These are phyloP conservation scores for Boletus rufocinnamomeus DNA, from an alignment of 768 basidiomycete species.

Conservation along the genomic window DNA sequence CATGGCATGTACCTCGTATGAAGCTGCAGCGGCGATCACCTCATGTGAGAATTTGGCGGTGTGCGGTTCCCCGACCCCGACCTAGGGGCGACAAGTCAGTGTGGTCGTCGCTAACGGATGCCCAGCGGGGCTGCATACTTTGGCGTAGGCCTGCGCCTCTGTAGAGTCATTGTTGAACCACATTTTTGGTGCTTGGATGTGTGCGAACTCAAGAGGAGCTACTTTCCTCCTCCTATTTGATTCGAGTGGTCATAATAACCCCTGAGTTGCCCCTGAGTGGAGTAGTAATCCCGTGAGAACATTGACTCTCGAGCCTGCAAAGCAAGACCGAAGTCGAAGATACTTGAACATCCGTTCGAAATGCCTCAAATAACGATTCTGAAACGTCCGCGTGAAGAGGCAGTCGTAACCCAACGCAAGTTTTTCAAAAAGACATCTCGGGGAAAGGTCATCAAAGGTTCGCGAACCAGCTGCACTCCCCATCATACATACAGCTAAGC, in stretches of 20 bases:
- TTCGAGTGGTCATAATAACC: neutral
- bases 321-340: no score
- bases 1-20: slow-evolving; percentile 29
- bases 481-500: neutral
- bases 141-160: slow-evolving; percentile 26
- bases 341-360: neutral
- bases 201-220: neutral
- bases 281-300: slow-evolving; percentile 12
- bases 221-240: slow-evolving; percentile 1
- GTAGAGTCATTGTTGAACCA: slow-evolving; percentile 25
- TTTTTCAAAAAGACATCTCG: slow-evolving; percentile 95
- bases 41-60: slow-evolving; percentile 29
- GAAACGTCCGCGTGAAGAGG: slow-evolving; percentile 71
- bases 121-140: slow-evolving; percentile 3
- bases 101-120: neutral
- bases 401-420: slow-evolving; percentile 78
- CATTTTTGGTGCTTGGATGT: slow-evolving; percentile 15
- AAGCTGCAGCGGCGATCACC: slow-evolving; percentile 30
- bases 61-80: slow-evolving; percentile 19
- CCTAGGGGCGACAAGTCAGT: slow-evolving; percentile 13
- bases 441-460: slow-evolving; percentile 94
- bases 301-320: neutral
- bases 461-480: slow-evolving; percentile 4
- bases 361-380: slow-evolving; percentile 70
- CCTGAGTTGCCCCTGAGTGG: neutral